Evolutionary conservation across 352 stramenopile genomes (phyloP).

Genomic region (Phytopythium ostracodes): DNA sequence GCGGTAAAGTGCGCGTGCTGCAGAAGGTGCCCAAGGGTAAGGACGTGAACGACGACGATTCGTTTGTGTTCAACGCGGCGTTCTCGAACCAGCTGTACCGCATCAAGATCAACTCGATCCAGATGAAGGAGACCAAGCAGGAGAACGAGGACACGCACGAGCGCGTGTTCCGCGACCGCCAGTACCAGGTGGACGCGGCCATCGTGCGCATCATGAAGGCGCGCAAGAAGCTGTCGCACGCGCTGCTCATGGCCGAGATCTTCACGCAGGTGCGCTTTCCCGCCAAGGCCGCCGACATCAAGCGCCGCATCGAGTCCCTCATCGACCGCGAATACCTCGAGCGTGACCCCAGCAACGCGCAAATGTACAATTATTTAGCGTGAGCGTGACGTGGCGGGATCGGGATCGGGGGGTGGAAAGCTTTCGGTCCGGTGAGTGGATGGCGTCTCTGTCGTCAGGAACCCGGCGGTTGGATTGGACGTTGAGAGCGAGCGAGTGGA

Average conservation of each 20-base stretch:
- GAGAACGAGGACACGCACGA: constrained; percentile 94
- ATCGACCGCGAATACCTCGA: constrained; percentile 90
- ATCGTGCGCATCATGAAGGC: constrained; percentile 99
- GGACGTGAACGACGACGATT: constrained; percentile 81
- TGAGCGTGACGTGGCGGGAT: constrained; percentile 13
- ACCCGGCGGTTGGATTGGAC: too few relatives aligned
- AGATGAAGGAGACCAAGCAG: constrained; percentile 93
- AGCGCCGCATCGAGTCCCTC: constrained; percentile 86
- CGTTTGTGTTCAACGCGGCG: constrained; percentile 82
- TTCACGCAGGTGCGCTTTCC: constrained; percentile 92
- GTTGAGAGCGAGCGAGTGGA: too few relatives aligned
- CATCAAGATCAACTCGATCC: constrained; percentile 95
- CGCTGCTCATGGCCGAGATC: constrained; percentile 95
- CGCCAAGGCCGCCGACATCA: constrained; percentile 79
- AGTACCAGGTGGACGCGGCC: constrained; percentile 94
- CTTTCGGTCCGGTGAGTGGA: too few relatives aligned
- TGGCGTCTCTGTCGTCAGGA: too few relatives aligned
- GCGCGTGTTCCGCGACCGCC: constrained; percentile 90
- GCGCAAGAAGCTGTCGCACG: constrained; percentile 94
- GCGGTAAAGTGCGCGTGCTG: constrained; percentile 87
- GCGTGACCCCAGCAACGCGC: constrained; percentile 67
- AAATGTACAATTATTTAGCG: constrained; percentile 88
- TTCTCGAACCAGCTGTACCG: constrained; percentile 88
- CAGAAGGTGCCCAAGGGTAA: constrained; percentile 85
- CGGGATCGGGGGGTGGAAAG: neutral